Conservation (phyloP, 2,329 filamentous ascomycete genomes). For the Aureobasidium sp. region DNA sequence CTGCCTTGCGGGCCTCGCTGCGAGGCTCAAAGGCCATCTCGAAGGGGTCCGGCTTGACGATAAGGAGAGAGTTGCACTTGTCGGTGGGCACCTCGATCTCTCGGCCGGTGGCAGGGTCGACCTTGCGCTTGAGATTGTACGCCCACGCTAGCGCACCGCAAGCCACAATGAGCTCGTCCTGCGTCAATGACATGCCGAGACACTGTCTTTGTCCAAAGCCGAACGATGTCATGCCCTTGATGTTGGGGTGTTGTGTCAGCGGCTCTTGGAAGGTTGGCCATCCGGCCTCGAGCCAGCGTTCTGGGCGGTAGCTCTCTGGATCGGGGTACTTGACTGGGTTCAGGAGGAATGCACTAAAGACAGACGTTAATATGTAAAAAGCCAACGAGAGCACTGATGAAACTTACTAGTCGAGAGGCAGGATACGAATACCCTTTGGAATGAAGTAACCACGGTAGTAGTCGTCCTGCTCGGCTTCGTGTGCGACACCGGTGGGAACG, state of each 20-base stretch:
- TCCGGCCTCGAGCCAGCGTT: constrained; percentile 55
- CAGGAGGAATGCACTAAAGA: constrained; percentile 49
- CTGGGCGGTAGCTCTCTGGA: constrained; percentile 55
- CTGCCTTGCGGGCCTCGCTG: constrained; percentile 34
- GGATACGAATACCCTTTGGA: constrained; percentile 45
- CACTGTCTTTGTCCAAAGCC: constrained; percentile 59
- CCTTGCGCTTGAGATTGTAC: constrained; percentile 44
- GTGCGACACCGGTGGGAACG: constrained; percentile 49
- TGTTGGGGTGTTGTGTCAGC: constrained; percentile 55
- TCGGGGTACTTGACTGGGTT: constrained; percentile 55
- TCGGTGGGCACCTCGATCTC: constrained; percentile 39
- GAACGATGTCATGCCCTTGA: constrained; percentile 59
- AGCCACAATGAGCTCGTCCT: constrained; percentile 51
- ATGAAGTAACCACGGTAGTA: constrained; percentile 49
- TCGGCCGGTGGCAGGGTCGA: constrained; percentile 35
- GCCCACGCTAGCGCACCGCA: constrained; percentile 45
- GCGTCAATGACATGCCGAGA: constrained; percentile 55
- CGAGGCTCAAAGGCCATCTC: constrained; percentile 49
- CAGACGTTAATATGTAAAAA: not conserved
- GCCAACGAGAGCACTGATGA: not conserved
- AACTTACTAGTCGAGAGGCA: constrained; percentile 47
- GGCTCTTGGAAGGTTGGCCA: constrained; percentile 62
- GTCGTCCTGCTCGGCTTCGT: constrained; percentile 46
- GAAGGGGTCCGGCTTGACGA: constrained; percentile 51
- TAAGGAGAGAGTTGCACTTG: constrained; percentile 50